Conservation (phyloP, 2,329 filamentous ascomycete genomes). For the Calonectria multiphialidica region DNA sequence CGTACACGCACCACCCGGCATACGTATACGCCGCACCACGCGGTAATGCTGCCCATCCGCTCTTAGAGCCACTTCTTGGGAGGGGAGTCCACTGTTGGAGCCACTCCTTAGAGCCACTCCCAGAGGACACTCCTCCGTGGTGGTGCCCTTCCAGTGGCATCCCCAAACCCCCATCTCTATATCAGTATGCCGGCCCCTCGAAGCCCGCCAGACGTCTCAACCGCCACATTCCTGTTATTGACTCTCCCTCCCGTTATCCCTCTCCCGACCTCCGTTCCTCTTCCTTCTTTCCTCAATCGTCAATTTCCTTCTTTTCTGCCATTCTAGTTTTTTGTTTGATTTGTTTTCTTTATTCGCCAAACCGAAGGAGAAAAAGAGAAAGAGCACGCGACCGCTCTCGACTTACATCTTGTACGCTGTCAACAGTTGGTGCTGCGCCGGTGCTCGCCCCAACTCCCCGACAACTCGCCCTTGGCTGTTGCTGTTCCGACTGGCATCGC, state of each 20-base stretch:
- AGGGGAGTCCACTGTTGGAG: too few relatives aligned
- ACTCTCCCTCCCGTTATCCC: neutral
- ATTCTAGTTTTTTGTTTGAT: neutral
- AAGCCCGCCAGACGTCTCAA: neutral
- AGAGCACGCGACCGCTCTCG: neutral
- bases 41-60: neutral
- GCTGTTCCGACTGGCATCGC: neutral
- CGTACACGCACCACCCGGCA: constrained; percentile 2
- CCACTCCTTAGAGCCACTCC: too few relatives aligned
- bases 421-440: neutral
- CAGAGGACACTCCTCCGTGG: neutral
- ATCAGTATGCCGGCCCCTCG: neutral
- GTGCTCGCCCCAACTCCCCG: neutral
- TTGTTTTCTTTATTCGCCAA: neutral
- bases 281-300: neutral
- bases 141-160: neutral
- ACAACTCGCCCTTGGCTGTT: neutral
- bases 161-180: neutral
- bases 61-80: neutral
- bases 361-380: neutral
- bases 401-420: neutral
- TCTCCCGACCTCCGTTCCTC: neutral
- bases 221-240: neutral
- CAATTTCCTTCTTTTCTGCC: neutral
- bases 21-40: constrained; percentile 9